Evolutionary conservation across 1,284 basidiomycete species (phyloP).

Genomic region (Ustilago lituana): DNA sequence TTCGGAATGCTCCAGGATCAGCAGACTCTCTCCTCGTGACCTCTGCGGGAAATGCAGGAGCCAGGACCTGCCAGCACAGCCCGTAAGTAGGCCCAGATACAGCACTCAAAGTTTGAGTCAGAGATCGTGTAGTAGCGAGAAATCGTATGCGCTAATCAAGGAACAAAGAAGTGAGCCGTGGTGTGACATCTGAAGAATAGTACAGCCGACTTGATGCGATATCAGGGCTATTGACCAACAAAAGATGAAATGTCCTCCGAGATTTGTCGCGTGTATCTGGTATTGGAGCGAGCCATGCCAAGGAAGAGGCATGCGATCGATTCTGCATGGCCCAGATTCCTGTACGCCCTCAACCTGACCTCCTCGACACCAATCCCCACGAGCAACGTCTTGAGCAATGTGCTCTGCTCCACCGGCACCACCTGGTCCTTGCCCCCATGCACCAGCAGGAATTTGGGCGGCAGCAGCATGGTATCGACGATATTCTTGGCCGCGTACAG

Average conservation of each 20-base stretch:
- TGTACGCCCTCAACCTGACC: slow-evolving; percentile 66
- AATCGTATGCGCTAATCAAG: neutral
- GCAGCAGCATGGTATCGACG: slow-evolving; percentile 66
- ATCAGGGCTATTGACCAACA: slow-evolving; percentile 30
- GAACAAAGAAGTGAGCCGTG: neutral
- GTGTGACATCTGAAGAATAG: too few relatives aligned
- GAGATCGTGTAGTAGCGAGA: neutral
- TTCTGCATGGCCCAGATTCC: slow-evolving; percentile 67
- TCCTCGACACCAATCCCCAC: slow-evolving; percentile 67
- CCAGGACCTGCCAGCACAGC: too few relatives aligned
- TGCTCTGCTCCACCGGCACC: slow-evolving; percentile 67
- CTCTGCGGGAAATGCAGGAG: too few relatives aligned
- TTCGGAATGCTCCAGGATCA: too few relatives aligned
- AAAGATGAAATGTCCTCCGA: slow-evolving; percentile 53
- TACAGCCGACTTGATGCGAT: too few relatives aligned
- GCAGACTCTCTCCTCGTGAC: too few relatives aligned
- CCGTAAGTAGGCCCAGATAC: too few relatives aligned
- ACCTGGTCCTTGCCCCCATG: slow-evolving; percentile 68
- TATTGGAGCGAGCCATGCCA: slow-evolving; percentile 58
- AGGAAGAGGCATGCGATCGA: slow-evolving; percentile 61
- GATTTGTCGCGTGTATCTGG: slow-evolving; percentile 66
- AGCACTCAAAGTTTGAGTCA: too few relatives aligned
- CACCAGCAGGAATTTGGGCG: slow-evolving; percentile 67
- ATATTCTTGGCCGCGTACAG: slow-evolving; percentile 68
- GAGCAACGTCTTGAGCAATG: slow-evolving; percentile 68